These are phyloP conservation scores for Ophiosphaerella korrae DNA, from an alignment of 2,329 filamentous ascomycete species.

Conservation along the genomic window DNA sequence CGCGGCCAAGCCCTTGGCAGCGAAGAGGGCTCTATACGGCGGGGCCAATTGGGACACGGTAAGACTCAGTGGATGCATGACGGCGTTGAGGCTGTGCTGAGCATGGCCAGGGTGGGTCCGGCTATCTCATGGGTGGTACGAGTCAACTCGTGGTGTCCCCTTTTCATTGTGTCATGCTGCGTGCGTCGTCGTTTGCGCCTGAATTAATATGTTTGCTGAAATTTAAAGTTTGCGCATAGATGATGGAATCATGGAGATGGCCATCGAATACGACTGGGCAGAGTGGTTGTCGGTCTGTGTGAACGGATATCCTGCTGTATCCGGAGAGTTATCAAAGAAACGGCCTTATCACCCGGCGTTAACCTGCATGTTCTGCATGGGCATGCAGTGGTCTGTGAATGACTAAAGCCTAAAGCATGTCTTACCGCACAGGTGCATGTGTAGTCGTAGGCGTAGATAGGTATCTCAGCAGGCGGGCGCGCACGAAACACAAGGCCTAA, in stretches of 20 bases:
- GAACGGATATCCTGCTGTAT: conserved; percentile 18
- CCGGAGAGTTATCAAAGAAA: conserved; percentile 16
- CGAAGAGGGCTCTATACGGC: conserved; percentile 16
- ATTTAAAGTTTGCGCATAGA: conserved; percentile 4
- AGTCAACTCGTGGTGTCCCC: conserved; percentile 4
- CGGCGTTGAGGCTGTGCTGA: conserved; percentile 42
- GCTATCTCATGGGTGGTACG: conserved; percentile 19
- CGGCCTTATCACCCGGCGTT: conserved; percentile 15
- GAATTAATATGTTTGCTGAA: conserved; percentile 6
- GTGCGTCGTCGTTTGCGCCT: conserved; percentile 6
- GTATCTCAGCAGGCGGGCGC: conserved; percentile 3
- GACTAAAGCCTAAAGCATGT: conserved; percentile 17
- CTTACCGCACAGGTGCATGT: conserved; percentile 22
- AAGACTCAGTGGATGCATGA: conserved; percentile 27
- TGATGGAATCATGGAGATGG: conserved; percentile 7
- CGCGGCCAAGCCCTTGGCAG: conserved; percentile 10
- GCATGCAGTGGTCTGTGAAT: background rate
- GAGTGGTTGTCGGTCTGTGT: conserved; percentile 15
- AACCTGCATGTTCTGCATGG: conserved; percentile 16
- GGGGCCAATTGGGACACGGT: conserved; percentile 23
- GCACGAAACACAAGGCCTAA: conserved; percentile 15
- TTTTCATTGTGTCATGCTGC: background rate
- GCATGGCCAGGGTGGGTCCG: conserved; percentile 10
- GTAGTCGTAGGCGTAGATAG: conserved; percentile 20
- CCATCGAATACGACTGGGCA: conserved; percentile 9